Evolutionary conservation across 495 filamentous ascomycete genomes (phyloP).

Genomic region (Penicillium coffeae): DNA sequence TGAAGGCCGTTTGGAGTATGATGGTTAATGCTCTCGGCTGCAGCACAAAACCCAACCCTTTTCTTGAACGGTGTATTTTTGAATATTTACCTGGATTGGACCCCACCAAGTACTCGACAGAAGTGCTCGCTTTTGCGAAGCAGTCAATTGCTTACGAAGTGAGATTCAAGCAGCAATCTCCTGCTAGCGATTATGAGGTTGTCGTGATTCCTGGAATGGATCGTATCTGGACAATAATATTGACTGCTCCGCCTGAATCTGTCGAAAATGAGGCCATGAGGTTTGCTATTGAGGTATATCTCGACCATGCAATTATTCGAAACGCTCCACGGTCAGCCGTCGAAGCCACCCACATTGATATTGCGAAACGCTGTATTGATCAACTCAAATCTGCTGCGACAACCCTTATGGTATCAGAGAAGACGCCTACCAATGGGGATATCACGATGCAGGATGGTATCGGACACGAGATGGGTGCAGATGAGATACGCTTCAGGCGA

Average conservation of each 20-base stretch:
- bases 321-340: conserved; percentile 44
- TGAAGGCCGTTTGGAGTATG: conserved; percentile 62
- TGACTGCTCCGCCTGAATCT: conserved; percentile 63
- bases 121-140: conserved; percentile 65
- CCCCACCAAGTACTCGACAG: conserved; percentile 61
- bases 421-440: conserved; percentile 37
- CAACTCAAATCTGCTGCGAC: conserved; percentile 69
- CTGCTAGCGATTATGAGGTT: conserved; percentile 40
- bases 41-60: conserved; percentile 50
- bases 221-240: conserved; percentile 77
- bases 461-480: conserved; percentile 41
- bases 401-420: conserved; percentile 48
- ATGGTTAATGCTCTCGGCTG: conserved; percentile 50
- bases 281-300: conserved; percentile 70
- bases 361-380: conserved; percentile 73
- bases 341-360: conserved; percentile 69
- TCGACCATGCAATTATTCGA: conserved; percentile 50
- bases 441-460: conserved; percentile 47
- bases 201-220: conserved; percentile 62
- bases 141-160: conserved; percentile 46
- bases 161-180: conserved; percentile 36
- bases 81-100: conserved; percentile 62
- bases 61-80: conserved; percentile 61
- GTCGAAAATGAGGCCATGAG: conserved; percentile 66
- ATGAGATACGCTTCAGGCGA: conserved; percentile 62